Conservation (phyloP, 2,329 filamentous ascomycete species). For the Sordariomycetes sp. region DNA sequence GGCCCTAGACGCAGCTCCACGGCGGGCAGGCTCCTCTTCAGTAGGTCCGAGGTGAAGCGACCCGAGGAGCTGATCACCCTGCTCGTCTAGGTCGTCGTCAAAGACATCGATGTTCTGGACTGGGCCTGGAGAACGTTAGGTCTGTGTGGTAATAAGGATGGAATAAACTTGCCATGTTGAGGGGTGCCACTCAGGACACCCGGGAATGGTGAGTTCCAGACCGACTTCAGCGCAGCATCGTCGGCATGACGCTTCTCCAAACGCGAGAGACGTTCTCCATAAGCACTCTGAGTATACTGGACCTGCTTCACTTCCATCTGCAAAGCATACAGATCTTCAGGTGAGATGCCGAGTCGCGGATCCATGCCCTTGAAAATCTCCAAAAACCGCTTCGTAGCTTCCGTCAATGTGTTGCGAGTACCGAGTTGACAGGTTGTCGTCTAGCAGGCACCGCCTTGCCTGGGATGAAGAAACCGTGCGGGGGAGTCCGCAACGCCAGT, state of each 20-base stretch:
- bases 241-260: slow-evolving; percentile 60
- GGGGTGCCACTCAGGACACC: slow-evolving; percentile 72
- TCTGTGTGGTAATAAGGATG: slow-evolving; percentile 7
- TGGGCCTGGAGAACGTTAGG: slow-evolving; percentile 46
- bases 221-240: slow-evolving; percentile 65
- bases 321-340: slow-evolving; percentile 58
- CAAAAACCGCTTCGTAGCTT: no score
- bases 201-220: slow-evolving; percentile 94
- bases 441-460: no score
- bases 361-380: slow-evolving; percentile 43
- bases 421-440: no score
- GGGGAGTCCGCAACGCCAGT: no score
- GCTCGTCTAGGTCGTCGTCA: slow-evolving; percentile 82
- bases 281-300: slow-evolving; percentile 51
- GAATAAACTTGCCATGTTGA: slow-evolving; percentile 64
- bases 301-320: slow-evolving; percentile 64
- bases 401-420: no score
- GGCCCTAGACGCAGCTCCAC: slow-evolving; percentile 81
- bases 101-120: slow-evolving; percentile 76
- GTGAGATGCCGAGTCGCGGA: slow-evolving; percentile 47
- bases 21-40: slow-evolving; percentile 76
- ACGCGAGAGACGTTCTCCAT: slow-evolving; percentile 51
- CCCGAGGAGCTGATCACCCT: slow-evolving; percentile 69
- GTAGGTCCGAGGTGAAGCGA: slow-evolving; percentile 72
- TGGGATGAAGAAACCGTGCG: no score